These are phyloP conservation scores for Pulicaria dysenterica DNA, from an alignment of 129 eudicot species.

Conservation along the genomic window DNA sequence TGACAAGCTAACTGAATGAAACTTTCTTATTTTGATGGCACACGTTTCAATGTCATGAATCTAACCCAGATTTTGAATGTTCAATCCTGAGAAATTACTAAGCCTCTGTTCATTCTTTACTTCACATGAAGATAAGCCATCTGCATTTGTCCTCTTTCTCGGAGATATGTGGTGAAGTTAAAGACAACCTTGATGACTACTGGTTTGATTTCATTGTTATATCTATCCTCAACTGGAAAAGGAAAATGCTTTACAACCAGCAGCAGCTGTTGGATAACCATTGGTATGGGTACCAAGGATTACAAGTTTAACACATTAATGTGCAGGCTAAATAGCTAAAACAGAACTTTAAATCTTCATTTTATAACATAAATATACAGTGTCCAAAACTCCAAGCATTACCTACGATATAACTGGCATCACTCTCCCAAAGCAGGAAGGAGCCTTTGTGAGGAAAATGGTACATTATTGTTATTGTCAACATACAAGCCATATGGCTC, in stretches of 20 bases:
- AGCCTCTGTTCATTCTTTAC: too few species aligned
- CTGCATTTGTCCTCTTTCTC: too few species aligned
- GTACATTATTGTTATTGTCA: slow-evolving; percentile 23
- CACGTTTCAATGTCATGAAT: too few species aligned
- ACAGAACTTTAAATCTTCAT: background rate
- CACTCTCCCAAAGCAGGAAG: slow-evolving; percentile 11
- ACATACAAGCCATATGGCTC: slow-evolving; percentile 35
- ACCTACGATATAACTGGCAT: slow-evolving; percentile 1
- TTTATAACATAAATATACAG: slow-evolving; percentile 13
- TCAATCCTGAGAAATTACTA: too few species aligned
- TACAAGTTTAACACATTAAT: background rate
- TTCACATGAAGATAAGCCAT: too few species aligned
- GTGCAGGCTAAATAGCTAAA: slow-evolving; percentile 8
- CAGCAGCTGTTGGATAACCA: background rate
- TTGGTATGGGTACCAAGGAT: background rate
- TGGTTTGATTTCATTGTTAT: too few species aligned
- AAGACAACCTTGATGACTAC: too few species aligned
- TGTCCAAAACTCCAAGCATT: background rate
- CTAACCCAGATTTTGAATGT: too few species aligned
- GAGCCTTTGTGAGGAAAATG: slow-evolving; percentile 19
- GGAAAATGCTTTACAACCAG: background rate
- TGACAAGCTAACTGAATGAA: too few species aligned
- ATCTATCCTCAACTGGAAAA: background rate
- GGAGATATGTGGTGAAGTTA: too few species aligned
- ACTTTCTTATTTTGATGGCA: too few species aligned